Conservation (phyloP, 2,329 filamentous ascomycete genomes). For the Exophiala viscosa region DNA sequence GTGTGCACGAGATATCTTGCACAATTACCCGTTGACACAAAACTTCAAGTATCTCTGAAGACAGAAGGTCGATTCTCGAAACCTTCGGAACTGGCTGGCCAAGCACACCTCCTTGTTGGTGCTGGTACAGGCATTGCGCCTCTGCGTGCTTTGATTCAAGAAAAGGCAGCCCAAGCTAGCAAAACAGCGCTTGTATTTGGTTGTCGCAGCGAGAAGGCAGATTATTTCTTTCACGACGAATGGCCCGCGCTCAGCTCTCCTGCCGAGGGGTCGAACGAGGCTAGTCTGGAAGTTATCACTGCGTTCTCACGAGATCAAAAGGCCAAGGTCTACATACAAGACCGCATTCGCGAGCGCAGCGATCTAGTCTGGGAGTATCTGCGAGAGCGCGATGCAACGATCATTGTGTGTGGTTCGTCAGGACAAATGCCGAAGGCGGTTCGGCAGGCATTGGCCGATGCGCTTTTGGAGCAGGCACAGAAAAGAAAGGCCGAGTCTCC, state of each 20-base stretch:
- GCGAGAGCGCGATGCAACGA: constrained; percentile 48
- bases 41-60: constrained; percentile 52
- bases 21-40: constrained; percentile 56
- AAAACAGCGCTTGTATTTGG: constrained; percentile 73
- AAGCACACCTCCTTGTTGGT: constrained; percentile 51
- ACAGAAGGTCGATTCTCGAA: constrained; percentile 22
- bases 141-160: constrained; percentile 50
- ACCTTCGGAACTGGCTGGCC: not conserved
- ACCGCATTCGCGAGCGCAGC: constrained; percentile 53
- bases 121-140: constrained; percentile 33
- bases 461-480: constrained; percentile 46
- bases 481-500: constrained; percentile 25
- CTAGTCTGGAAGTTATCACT: constrained; percentile 54
- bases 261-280: constrained; percentile 9
- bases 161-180: constrained; percentile 31
- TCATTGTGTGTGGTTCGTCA: constrained; percentile 54
- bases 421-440: constrained; percentile 70
- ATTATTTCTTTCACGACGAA: constrained; percentile 79
- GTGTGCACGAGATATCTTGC: constrained; percentile 86
- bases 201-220: constrained; percentile 67
- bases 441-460: constrained; percentile 62
- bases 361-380: constrained; percentile 51
- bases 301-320: constrained; percentile 69
- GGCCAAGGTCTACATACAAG: constrained; percentile 66
- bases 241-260: constrained; percentile 53